Conservation (phyloP, 1,139 yeast genomes). For the Suhomyces anneliseae region DNA sequence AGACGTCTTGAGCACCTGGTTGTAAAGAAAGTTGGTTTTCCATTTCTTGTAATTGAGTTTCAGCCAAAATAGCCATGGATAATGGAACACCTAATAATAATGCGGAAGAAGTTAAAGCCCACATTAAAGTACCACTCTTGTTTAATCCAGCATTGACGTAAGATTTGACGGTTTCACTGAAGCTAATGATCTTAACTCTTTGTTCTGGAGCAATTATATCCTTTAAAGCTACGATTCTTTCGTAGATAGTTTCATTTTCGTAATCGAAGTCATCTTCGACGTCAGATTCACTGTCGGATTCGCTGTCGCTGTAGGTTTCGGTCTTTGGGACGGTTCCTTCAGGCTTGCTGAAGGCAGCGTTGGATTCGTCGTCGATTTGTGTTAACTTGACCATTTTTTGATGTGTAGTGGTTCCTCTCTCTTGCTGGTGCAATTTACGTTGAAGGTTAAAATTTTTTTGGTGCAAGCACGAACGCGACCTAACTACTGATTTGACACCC, state of each 20-base stretch:
- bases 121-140: constrained; percentile 72
- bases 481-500: not conserved
- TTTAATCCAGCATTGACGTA: constrained; percentile 47
- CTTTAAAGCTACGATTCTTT: constrained; percentile 86
- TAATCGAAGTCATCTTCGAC: constrained; percentile 74
- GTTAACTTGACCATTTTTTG: constrained; percentile 69
- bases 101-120: constrained; percentile 84
- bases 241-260: constrained; percentile 79
- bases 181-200: constrained; percentile 51
- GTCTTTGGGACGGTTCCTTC: constrained; percentile 19
- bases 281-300: constrained; percentile 53
- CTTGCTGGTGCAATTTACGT: constrained; percentile 6
- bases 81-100: constrained; percentile 90
- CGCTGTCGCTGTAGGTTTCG: constrained; percentile 25
- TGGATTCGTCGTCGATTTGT: constrained; percentile 61
- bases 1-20: constrained; percentile 79
- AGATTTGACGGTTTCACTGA: constrained; percentile 35
- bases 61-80: constrained; percentile 84
- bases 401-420: not conserved
- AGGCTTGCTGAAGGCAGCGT: constrained; percentile 32
- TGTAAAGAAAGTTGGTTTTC: constrained; percentile 89
- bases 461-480: constrained; percentile 4
- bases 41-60: constrained; percentile 90
- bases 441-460: constrained; percentile 9
- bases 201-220: constrained; percentile 90